Conservation (phyloP, 2,329 filamentous ascomycete genomes). For the Onygenales sp. region DNA sequence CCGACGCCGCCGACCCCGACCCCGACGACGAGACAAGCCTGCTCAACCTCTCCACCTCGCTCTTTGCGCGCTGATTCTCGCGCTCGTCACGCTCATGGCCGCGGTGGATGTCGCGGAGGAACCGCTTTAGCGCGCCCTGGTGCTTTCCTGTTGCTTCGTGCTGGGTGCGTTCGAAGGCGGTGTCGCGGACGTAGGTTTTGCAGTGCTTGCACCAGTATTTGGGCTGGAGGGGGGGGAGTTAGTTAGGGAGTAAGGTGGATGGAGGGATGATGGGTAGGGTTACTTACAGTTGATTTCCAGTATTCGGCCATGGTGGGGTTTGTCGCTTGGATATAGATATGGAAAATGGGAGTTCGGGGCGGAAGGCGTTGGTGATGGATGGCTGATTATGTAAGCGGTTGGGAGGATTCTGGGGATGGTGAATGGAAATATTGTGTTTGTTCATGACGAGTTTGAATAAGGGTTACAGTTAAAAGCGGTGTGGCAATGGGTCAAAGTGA, state of each 20-base stretch:
- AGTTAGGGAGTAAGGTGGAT: neutral
- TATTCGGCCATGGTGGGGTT: constrained; percentile 71
- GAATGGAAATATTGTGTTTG: too few species aligned
- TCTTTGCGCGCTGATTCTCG: constrained; percentile 71
- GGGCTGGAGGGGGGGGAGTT: constrained; percentile 38
- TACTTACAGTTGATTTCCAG: constrained; percentile 80
- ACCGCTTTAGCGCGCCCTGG: constrained; percentile 77
- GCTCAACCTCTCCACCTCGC: constrained; percentile 78
- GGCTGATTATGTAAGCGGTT: neutral
- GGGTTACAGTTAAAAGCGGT: too few species aligned
- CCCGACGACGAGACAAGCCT: constrained; percentile 50
- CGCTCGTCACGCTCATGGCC: constrained; percentile 70
- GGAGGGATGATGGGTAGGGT: too few species aligned
- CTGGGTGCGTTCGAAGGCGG: constrained; percentile 76
- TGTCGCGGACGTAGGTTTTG: constrained; percentile 81
- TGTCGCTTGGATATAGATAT: neutral
- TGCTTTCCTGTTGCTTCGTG: constrained; percentile 82
- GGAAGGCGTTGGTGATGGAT: too few species aligned
- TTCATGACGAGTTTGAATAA: too few species aligned
- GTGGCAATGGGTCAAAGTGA: too few species aligned
- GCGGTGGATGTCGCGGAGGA: constrained; percentile 79
- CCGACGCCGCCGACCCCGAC: constrained; percentile 23
- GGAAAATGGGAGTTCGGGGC: neutral
- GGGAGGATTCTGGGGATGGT: too few species aligned
- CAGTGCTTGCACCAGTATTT: constrained; percentile 99